Percentiles rank a stretch among this genome's conserved stretches.
Conservation (phyloP, 2,329 filamentous ascomycete species). For the Aspergillus fijiensis region DNA sequence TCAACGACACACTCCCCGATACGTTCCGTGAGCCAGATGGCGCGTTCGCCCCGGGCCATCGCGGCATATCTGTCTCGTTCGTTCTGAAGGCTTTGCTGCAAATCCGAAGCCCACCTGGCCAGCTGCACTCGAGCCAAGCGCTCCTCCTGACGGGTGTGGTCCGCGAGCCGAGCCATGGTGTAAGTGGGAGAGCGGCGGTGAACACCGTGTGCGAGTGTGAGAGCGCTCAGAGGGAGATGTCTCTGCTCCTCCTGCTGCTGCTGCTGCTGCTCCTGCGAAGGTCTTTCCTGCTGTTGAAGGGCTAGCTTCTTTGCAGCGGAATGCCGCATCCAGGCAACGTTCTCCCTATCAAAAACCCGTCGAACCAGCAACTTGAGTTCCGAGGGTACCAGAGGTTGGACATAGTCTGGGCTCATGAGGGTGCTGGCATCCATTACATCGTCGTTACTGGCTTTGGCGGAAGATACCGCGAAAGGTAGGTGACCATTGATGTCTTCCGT, state of each 20-base stretch:
- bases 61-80: constrained; percentile 70
- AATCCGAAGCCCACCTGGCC: constrained; percentile 77
- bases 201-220: constrained; percentile 29
- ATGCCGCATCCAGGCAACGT: constrained; percentile 77
- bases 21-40: constrained; percentile 66
- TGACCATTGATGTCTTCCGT: constrained; percentile 30
- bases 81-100: constrained; percentile 72
- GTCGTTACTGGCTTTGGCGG: constrained; percentile 65
- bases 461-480: constrained; percentile 74
- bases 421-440: constrained; percentile 90
- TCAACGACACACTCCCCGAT: constrained; percentile 67
- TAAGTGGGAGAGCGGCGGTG: constrained; percentile 48
- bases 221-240: constrained; percentile 19
- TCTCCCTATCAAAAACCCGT: constrained; percentile 73
- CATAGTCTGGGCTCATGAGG: constrained; percentile 88
- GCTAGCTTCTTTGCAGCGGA: constrained; percentile 79
- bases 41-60: constrained; percentile 61
- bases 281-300: constrained; percentile 59
- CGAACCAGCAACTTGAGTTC: constrained; percentile 71
- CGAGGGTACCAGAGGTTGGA: constrained; percentile 74
- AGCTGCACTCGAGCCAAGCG: constrained; percentile 67
- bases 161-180: constrained; percentile 60
- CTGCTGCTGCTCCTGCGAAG: constrained; percentile 8
- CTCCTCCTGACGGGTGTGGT: constrained; percentile 61
- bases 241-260: background rate